Conservation (phyloP, 106 monocot genomes). For the Allium fistulosum region DNA sequence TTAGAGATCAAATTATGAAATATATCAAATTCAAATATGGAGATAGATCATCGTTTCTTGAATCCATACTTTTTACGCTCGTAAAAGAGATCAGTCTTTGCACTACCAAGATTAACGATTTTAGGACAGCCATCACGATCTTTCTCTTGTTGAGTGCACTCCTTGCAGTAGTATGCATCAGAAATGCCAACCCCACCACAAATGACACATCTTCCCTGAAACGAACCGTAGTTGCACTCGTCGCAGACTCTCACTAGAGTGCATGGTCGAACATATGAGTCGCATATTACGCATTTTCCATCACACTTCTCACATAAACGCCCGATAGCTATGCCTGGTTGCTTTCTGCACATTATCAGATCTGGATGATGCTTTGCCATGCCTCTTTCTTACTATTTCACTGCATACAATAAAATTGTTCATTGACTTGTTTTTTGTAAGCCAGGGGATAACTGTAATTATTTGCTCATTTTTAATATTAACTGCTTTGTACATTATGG, state of each 20-base stretch:
- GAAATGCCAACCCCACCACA: slow-evolving; percentile 71
- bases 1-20: no score
- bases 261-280: slow-evolving; percentile 69
- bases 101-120: slow-evolving; percentile 65
- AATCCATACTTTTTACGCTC: slow-evolving; percentile 68
- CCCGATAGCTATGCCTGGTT: slow-evolving; percentile 73
- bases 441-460: no score
- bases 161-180: slow-evolving; percentile 65
- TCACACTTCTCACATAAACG: slow-evolving; percentile 65
- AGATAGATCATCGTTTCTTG: slow-evolving; percentile 47
- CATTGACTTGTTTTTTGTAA: no score
- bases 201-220: slow-evolving; percentile 60
- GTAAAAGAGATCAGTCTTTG: slow-evolving; percentile 66
- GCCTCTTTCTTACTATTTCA: not conserved
- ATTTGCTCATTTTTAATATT: no score
- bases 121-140: slow-evolving; percentile 67
- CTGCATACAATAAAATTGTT: no score
- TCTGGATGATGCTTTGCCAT: slow-evolving; percentile 83
- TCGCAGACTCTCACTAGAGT: slow-evolving; percentile 65
- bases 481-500: no score
- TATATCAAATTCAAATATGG: not conserved
- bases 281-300: slow-evolving; percentile 69
- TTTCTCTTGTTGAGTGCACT: slow-evolving; percentile 64
- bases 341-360: slow-evolving; percentile 76
- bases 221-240: slow-evolving; percentile 74